Base-by-base conservation (phyloP, 192 early-diverging fungal genomes). In the Umbelopsis sp. region DNA sequence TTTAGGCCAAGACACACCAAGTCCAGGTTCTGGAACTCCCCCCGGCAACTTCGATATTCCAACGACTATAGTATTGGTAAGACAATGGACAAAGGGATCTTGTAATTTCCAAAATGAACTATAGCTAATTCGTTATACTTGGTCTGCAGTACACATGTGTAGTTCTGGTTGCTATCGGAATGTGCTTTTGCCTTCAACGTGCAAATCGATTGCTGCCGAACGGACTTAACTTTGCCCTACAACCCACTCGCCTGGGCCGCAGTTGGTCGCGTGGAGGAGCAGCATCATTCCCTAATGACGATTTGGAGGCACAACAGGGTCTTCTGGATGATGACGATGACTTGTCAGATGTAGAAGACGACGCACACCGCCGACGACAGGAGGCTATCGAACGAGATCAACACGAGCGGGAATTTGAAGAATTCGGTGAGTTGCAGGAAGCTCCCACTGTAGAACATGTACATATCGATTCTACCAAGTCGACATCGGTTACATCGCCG, bases 21-120 rank as follows among this genome's bases (percentile, higher is more conserved):
- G 56, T 62, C 47, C 47, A 49, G 47, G 47, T 17, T 49, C 47
- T 49, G 56, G 56, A 62, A 62, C 56, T 62, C 56, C 56, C 29
- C 56, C 56, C 3, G n/a, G 56, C 56, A 62, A 62, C 56, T 62
- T 62, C 26, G 56, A 62, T 31, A 62, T 62, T 62, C 56, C 56
- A 62, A 62, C 56, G 16, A 62, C 56, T 31, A 62, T 62, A 34
- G 56, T 62, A 34, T 26, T 62, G 29, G 56, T 62, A 62, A 62
- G 56, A 11, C 1, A 41, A 41, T 11, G 12, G 7, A 41, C 8
- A 41, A 1, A 41, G 38, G 0, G 1, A 11, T 5, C 12, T 11
- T 41, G 8, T 41, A 41, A 41, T 41, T n/a, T 11, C 36, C 4
- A 41, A 5, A 41, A 41, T 1, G 12, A 41, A 11, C 38, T 11